These are phyloP conservation scores for Symbiodinium pilosum DNA, from an alignment of 73 alveolate species.

Conservation along the genomic window DNA sequence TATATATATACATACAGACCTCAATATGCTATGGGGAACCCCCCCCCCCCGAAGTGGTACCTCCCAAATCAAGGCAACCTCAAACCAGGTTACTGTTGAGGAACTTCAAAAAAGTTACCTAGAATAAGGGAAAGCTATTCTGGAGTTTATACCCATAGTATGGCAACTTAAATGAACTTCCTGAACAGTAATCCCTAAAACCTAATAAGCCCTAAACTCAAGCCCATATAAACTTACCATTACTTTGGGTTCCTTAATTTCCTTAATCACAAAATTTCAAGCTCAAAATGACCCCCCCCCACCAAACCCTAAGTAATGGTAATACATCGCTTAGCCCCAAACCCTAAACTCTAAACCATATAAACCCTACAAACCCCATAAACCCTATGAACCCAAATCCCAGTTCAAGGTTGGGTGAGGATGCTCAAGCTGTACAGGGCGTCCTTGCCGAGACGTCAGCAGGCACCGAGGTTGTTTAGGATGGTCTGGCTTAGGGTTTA, in stretches of 20 bases:
- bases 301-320: neutral
- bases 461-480: no score
- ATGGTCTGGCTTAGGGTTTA: no score
- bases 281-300: neutral
- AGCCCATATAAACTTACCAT: no score
- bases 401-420: conserved; percentile 57
- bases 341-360: neutral
- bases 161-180: neutral
- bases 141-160: neutral
- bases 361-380: neutral
- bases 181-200: neutral
- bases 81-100: no score
- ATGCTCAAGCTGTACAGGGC: conserved; percentile 75
- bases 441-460: conserved; percentile 68
- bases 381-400: neutral
- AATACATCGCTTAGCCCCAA: neutral
- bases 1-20: neutral
- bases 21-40: neutral
- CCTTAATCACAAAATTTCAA: no score
- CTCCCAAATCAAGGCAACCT: neutral
- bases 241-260: no score
- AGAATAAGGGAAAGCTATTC: no score
- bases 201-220: neutral
- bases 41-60: neutral
- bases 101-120: no score